Base-by-base conservation (phyloP, 768 basidiomycete species). In the Kockovaella imperatae region DNA sequence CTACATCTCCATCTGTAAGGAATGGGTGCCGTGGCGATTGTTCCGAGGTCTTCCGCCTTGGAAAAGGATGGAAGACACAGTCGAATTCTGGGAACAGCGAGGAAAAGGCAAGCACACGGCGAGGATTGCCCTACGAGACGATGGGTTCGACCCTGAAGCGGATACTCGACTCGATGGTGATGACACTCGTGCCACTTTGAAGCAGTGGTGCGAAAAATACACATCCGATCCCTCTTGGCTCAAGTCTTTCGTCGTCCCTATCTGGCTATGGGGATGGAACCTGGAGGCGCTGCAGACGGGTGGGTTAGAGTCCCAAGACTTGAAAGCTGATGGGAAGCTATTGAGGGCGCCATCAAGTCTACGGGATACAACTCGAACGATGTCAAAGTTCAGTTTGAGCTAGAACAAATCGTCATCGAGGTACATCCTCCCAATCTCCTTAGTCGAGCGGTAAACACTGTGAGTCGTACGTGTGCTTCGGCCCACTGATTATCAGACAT, bases 161-260 rank as follows among this genome's bases (percentile, higher is more conserved):
- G 31, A 29, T 3, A 2, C 11, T 0, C 10, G 36, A 5, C 17
- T n/a, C 14, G 49, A 36, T 26, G n/a, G 18, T 28, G 20, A 15
- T 41, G 7, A 28, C 11, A 23, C 11, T 25, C 29, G 30, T 21
- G n/a, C 29, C 42, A 77, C 81, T 0, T 63, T 87, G 35, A 74
- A 83, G 26, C 76, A 83, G 50, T 89, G 87, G 87, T 85, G 85
- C 6, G 84, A 87, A 56, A 81, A 83, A 47, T 88, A 86, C 59
- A 87, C 85, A 49, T 75, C 77, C 21, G 83, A 82, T 59, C 74
- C 67, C 6, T 87, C 83, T 58, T 68, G 76, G 14, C 73, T 88
- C 53, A 88, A 87, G 66, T 86, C 87, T 69, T 86, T 89, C 62
- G 75, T 78, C 5, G 84, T 86, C 53, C 73, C 76, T 20, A 86